Percentiles rank a stretch among this genome's conserved stretches.
Conservation (phyloP, 2,329 filamentous ascomycete species). For the Aspergillus sp. region DNA sequence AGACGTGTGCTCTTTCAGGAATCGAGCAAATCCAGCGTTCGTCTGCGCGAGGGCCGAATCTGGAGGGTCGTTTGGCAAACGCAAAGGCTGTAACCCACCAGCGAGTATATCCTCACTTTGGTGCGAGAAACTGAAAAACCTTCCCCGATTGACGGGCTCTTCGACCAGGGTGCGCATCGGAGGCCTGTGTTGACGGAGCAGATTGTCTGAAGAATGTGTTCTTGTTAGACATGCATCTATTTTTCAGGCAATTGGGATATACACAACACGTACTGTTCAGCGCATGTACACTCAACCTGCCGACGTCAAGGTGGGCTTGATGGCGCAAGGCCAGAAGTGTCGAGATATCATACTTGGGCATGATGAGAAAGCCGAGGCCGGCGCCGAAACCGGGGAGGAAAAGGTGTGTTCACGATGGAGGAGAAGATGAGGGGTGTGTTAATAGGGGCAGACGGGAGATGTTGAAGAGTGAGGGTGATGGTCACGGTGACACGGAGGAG, state of each 20-base stretch:
- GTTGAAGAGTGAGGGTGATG: neutral
- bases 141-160: conserved; percentile 24
- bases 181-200: conserved; percentile 20
- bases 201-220: conserved; percentile 21
- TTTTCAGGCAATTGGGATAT: neutral
- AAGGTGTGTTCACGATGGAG: conserved; percentile 1
- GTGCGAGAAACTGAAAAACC: conserved; percentile 20
- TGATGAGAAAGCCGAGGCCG: conserved; percentile 9
- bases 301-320: conserved; percentile 24
- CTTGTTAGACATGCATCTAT: neutral
- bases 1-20: conserved; percentile 48
- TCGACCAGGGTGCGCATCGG: conserved; percentile 25
- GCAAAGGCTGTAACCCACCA: conserved; percentile 19
- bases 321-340: conserved; percentile 36
- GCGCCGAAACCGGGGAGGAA: neutral
- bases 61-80: conserved; percentile 35
- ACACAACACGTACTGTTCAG: conserved; percentile 28
- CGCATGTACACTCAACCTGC: conserved; percentile 27
- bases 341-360: conserved; percentile 38
- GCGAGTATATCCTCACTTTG: conserved; percentile 16
- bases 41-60: conserved; percentile 30
- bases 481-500: neutral
- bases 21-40: conserved; percentile 46
- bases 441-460: neutral
- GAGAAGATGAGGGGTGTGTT: neutral